Base-by-base conservation (phyloP, 2,329 filamentous ascomycete genomes). In the Colletotrichum australisinense region DNA sequence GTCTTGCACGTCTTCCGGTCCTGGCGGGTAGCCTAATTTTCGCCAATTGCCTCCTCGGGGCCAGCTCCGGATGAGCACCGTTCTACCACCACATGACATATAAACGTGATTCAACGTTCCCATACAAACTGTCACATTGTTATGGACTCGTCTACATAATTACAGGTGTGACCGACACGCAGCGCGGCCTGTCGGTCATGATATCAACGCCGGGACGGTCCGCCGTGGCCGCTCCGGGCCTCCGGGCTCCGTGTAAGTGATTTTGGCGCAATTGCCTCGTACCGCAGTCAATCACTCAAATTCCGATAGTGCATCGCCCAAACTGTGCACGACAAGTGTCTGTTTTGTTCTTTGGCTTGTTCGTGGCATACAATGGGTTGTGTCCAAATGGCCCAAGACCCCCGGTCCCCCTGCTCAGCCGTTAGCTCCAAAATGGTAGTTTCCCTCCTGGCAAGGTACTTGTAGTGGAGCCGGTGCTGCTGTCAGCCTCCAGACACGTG, bases 401-500 rank as follows among this genome's bases (percentile, higher is more conserved):
- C 71, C 72, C 72, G 68, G 72, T 49, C 72, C 72, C 71, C 72
- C 68, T 72, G 63, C 72, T 74, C 68, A 52, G 67, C 59, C 68
- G 68, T 74, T 74, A 74, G 72, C 72, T 72, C 72, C 71, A 73
- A 72, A 72, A 64, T 63, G 64, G 53, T 49, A 64, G 70, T 70
- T 72, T 68, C 70, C 65, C 46, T 35, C 60, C 67, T 70, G 38
- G 32, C 11, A 35, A 35, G 32, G 69, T 24, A 59, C 59, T 52
- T 67, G 53, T 24, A 32, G 70, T 66, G 70, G 70, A 73, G 67
- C 32, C 22, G 24, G 60, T 62, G 71, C 60, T 73, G 71, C 72
- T 72, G 72, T 74, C 72, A 74, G 72, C 72, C 72, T 74, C 71
- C 71, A 62, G 67, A 46, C 71, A 73, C 71, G 71, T 73, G 71